Evolutionary conservation across 257 asterid species (phyloP), one percentile per base, ranked within the genome.

Genomic region (Fraxinus pennsylvanica): DNA sequence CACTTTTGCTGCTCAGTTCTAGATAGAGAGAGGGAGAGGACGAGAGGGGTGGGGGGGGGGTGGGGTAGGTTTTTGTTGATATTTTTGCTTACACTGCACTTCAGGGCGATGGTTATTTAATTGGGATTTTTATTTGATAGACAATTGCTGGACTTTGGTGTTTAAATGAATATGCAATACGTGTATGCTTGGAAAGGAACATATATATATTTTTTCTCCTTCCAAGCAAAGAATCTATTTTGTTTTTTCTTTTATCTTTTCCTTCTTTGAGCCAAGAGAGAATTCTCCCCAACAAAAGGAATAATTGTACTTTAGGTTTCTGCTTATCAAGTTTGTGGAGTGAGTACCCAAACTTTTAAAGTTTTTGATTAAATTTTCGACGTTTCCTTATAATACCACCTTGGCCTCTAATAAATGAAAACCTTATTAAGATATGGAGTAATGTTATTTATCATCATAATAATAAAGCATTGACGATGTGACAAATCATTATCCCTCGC

Each of bases 1-100:
- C 47, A 41, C 13, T 41, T 39, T 9, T 41, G 2, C 9, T 41
- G 47, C 3, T 8, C 12, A 36, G 45, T 39, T 39, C 45, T 8
- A 39, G 12, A 39, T 2, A 39, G 9, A 38, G 10, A 8, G 43
- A 38, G 9, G 8, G 45, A 1, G 36, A 39, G 27, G 9, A 38
- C 4, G 36, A 38, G n/a, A n/a, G 27, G 27, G 27, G 27, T 25
- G 27, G 27, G 27, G 27, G 27, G 27, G 27, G 27, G 0, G 27
- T 25, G 27, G 27, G 0, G 27, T 25, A 25, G n/a, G 68, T 35
- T 33, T 66, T 74, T 43, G 86, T 50, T 71, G 82, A 80, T 81
- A 19, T 65, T 85, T 78, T 85, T 82, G 86, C 91, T 91, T 91
- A 73, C 68, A 86, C 83, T 86, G 69, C 90, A 89, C 93, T 85